These are phyloP conservation scores for Diversispora epigaea DNA, from an alignment of 192 early-diverging fungal genomes.

Conservation along the genomic window DNA sequence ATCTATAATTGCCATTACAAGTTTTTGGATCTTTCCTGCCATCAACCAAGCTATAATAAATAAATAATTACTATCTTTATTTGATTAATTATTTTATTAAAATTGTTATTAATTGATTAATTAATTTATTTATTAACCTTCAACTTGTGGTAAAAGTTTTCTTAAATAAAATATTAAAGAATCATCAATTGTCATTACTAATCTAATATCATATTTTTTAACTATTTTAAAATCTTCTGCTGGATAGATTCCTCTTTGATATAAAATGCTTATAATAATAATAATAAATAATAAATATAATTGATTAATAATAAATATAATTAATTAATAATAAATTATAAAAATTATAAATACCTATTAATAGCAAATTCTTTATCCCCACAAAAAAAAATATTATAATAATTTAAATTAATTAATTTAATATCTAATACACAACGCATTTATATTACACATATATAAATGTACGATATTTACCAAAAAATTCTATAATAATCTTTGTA, in stretches of 20 bases:
- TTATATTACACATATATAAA: conserved; percentile 27
- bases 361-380: conserved; percentile 62
- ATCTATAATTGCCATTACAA: conserved; percentile 87
- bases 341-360: conserved; percentile 64
- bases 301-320: not conserved
- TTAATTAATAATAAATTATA: not conserved
- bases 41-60: conserved; percentile 69
- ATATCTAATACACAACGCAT: not conserved
- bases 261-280: conserved; percentile 89
- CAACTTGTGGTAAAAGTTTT: conserved; percentile 75
- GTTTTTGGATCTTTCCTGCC: conserved; percentile 70
- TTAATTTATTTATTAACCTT: conserved; percentile 54
- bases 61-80: not conserved
- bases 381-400: not conserved
- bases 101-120: not conserved
- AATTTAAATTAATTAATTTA: not conserved
- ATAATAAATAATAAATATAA: no score
- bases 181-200: conserved; percentile 76
- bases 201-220: conserved; percentile 85
- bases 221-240: conserved; percentile 83
- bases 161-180: conserved; percentile 72
- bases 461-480: no score
- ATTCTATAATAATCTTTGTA: conserved; percentile 81
- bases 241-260: conserved; percentile 92
- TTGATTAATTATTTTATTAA: not conserved